phyloP scores from a whole-genome alignment of 1,139 yeast species.

The Meyerozyma carpophila region DNA sequence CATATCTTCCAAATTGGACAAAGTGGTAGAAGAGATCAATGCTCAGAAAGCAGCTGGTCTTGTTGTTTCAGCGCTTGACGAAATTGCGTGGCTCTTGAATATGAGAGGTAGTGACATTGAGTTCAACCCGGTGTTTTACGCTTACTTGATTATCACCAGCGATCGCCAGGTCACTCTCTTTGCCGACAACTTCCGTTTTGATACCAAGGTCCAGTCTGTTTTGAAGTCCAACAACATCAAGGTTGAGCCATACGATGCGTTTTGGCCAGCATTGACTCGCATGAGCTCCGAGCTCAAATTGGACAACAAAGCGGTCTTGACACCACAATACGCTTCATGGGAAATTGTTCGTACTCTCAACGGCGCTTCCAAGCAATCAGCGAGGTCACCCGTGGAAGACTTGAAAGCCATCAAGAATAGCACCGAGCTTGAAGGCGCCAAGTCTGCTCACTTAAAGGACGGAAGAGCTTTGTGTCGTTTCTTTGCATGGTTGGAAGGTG shows the following conservation, averaged over 20 bases:
- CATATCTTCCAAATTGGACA: conserved; percentile 37
- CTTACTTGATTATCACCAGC: conserved; percentile 62
- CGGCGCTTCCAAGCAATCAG: conserved; percentile 37
- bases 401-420: conserved; percentile 76
- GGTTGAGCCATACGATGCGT: conserved; percentile 47
- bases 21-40: conserved; percentile 39
- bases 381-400: conserved; percentile 58
- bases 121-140: conserved; percentile 86
- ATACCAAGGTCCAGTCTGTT: conserved; percentile 24
- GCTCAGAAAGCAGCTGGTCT: conserved; percentile 40
- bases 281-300: conserved; percentile 38
- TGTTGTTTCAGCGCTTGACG: conserved; percentile 71
- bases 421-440: conserved; percentile 71
- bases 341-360: conserved; percentile 58
- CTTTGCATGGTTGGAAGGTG: conserved; percentile 82
- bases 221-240: conserved; percentile 36
- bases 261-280: conserved; percentile 50
- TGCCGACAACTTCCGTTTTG: conserved; percentile 39
- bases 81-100: conserved; percentile 89
- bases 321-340: conserved; percentile 76
- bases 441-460: conserved; percentile 76
- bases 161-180: conserved; percentile 50
- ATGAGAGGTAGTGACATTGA: conserved; percentile 82
- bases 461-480: conserved; percentile 77
- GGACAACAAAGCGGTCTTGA: conserved; percentile 41